Evolutionary conservation across 1,284 basidiomycete genomes (phyloP).

Genomic region (Irpex lacteus): DNA sequence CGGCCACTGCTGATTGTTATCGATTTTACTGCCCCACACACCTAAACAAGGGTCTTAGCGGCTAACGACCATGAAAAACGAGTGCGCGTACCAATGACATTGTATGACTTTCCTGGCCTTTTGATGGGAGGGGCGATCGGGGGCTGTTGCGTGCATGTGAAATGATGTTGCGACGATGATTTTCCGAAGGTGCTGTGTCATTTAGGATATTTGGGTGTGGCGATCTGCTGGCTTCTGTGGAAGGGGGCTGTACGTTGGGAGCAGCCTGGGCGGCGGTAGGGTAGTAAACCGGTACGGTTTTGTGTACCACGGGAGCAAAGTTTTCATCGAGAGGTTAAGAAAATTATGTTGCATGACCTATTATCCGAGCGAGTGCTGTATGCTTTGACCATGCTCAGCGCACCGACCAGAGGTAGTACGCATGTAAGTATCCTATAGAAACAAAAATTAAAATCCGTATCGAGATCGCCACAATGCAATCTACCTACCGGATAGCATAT

Average conservation of each 20-base stretch:
- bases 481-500: no score
- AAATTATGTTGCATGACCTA: no score
- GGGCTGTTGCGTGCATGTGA: not conserved
- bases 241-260: not conserved
- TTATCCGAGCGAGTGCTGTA: no score
- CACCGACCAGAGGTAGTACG: no score
- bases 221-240: not conserved
- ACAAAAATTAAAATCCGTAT: no score
- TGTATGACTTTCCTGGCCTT: not conserved
- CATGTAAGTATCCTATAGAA: no score
- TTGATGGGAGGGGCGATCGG: not conserved
- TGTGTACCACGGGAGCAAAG: no score
- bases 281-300: no score
- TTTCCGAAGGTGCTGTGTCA: not conserved
- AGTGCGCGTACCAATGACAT: not conserved
- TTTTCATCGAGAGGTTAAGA: no score
- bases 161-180: not conserved
- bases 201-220: not conserved
- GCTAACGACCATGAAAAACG: not conserved
- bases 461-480: no score
- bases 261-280: not conserved
- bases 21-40: not conserved
- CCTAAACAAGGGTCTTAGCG: not conserved
- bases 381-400: no score
- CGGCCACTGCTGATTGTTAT: not conserved